Evolutionary conservation across 2,329 filamentous ascomycete genomes (phyloP), one percentile per base, ranked within the genome.

Genomic region (Monilinia aucupariae): DNA sequence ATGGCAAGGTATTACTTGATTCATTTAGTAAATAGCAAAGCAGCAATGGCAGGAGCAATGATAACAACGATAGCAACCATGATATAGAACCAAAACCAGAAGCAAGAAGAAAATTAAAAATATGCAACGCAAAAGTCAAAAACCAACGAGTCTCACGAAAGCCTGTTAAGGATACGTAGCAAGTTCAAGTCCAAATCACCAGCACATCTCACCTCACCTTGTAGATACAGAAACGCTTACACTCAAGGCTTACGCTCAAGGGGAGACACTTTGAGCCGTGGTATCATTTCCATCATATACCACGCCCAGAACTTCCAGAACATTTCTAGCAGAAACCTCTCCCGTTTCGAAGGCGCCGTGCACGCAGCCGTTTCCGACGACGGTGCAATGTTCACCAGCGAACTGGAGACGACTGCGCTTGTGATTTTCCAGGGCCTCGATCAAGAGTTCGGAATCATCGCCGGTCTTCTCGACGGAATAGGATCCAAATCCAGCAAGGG

Each of bases 391-490:
- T 66, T 76, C 74, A 41, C 77, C 77, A 1, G 77, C 77, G 59
- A 78, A 78, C 63, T 78, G 77, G 59, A 78, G 68, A 62, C 74
- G 69, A 45, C 71, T 75, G 22, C 59, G 64, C 56, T 74, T 73
- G 61, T 76, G 74, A 52, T 73, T 73, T 50, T 76, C 71, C 22
- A 78, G 66, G 10, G 76, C 76, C 25, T 73, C 67, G 22, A 75
- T 71, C 39, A 76, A 67, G 9, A 75, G 45, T 17, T 72, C 71
- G 2, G 76, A 72, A n/a, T 78, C 75, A 62, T 78, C 76, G 7
- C 76, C 76, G n/a, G 75, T 75, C 64, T 78, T 78, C 65, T 78
- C 77, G 25, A 76, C 76, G n/a, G 75, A 76, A 66, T 78, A 78
- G 43, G 71, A 72, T 34, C 77, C 77, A 59, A 73, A 78, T n/a